Base-by-base conservation (phyloP, 2,329 filamentous ascomycete genomes). In the Coniochaeta sp. region DNA sequence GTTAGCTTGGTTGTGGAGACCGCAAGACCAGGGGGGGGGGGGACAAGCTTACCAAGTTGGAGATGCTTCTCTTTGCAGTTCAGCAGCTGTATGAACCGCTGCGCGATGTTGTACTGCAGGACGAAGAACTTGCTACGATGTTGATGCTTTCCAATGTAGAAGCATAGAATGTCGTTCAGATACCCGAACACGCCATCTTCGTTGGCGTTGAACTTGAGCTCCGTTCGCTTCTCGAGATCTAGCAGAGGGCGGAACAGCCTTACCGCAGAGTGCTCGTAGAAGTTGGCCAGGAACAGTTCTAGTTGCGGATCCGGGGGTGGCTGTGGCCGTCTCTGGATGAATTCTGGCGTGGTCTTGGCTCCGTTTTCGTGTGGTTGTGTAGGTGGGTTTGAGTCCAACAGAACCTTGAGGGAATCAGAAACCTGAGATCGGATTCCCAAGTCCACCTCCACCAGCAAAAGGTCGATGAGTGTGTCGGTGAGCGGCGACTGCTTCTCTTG, bases 391-490 rank as follows among this genome's bases (percentile, higher is more conserved):
- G 71, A 91, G 80, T 98, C 95, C 38, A 99, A 81, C 12, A 99
- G 80, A 24, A 98, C 89, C 75, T 96, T 97, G 71, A 99, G 88
- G 8, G 93, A 91, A 76, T 99, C 95, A 3, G 93, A 92, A 69
- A 98, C 89, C 72, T 98, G 95, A 31, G 91, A 92, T 75, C 96
- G 97, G 64, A 98, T 92, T 0, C 95, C 95, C 17, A 98, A 79
- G 70, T 99, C 95, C 19, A 90, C 89, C 75, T 99, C 95, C 1
- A 95, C 87, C 55, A 98, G 82, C 1, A 99, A 82, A 47, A 99
- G 81, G 67, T 97, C 93, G 61, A 98, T 96, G 44, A 99, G 78
- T 0, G 91, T 96, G 71, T 98, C 95, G 1, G 92, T 97, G 59
- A 99, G 76, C 5, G 91, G 91, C 1, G 88, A 86, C 66, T 90